Conservation (phyloP, 2,329 filamentous ascomycete genomes). For the Plectosphaerella plurivora region DNA sequence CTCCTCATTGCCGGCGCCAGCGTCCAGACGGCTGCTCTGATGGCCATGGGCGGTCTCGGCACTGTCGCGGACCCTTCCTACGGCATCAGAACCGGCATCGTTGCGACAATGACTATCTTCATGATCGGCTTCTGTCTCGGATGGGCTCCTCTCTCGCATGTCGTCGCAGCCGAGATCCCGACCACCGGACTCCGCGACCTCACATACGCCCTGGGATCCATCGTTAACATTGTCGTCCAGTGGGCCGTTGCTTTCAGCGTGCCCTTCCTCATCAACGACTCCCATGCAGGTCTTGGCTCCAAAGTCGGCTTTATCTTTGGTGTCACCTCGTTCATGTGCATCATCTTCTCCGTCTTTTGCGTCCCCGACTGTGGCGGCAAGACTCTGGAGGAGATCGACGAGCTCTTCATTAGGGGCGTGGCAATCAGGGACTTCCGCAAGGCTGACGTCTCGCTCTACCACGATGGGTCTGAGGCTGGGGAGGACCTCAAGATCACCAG, state of each 20-base stretch:
- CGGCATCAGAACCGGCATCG: conserved; percentile 19
- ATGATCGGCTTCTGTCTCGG: conserved; percentile 22
- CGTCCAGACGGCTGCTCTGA: conserved; percentile 21
- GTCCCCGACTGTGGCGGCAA: conserved; percentile 53
- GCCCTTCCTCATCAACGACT: conserved; percentile 29
- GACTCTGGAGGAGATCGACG: conserved; percentile 71
- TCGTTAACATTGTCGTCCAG: conserved; percentile 24
- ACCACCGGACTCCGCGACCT: conserved; percentile 24
- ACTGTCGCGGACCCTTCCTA: conserved; percentile 12
- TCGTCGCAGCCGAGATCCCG: conserved; percentile 28
- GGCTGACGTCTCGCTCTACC: background rate
- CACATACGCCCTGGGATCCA: conserved; percentile 20
- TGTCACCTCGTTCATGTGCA: conserved; percentile 14
- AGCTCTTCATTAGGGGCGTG: conserved; percentile 11
- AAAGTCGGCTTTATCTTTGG: conserved; percentile 32
- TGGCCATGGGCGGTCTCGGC: conserved; percentile 32
- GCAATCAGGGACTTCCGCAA: background rate
- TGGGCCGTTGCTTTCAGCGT: conserved; percentile 28
- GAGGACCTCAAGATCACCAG: background rate
- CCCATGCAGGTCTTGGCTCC: conserved; percentile 25
- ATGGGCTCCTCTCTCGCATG: conserved; percentile 29
- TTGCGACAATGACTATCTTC: conserved; percentile 26
- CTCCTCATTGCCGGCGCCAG: conserved; percentile 19
- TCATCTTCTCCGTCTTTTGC: conserved; percentile 20
- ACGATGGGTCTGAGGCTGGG: background rate